A percentile compares a stretch with the other conserved stretches of the same genome.
phyloP scores from a whole-genome alignment of 345 rosid genomes.

The Dimocarpus longan region DNA sequence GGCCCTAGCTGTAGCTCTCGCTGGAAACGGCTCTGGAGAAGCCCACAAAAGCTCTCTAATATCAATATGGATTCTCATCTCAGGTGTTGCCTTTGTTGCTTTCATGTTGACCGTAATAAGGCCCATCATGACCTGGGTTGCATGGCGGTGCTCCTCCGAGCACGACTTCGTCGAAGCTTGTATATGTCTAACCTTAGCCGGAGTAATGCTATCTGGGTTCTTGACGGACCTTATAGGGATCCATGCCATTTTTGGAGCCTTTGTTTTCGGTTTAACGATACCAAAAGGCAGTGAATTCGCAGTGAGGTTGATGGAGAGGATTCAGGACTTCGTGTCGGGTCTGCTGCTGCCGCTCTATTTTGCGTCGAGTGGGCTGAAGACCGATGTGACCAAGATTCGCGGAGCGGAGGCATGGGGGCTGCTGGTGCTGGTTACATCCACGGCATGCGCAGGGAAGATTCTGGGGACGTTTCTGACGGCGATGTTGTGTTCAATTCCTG shows the following conservation, averaged over 20 bases:
- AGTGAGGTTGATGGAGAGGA: slow-evolving; percentile 40
- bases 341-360: slow-evolving; percentile 57
- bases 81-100: slow-evolving; percentile 48
- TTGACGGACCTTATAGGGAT: slow-evolving; percentile 58
- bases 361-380: slow-evolving; percentile 61
- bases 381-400: slow-evolving; percentile 48
- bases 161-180: slow-evolving; percentile 39
- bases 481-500: slow-evolving; percentile 46
- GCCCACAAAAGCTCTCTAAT: slow-evolving; percentile 30
- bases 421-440: slow-evolving; percentile 45
- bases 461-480: slow-evolving; percentile 50
- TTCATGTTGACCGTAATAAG: slow-evolving; percentile 30
- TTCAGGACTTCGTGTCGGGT: slow-evolving; percentile 58
- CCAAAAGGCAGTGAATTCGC: slow-evolving; percentile 52
- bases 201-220: slow-evolving; percentile 55
- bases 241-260: slow-evolving; percentile 59
- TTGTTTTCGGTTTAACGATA: slow-evolving; percentile 51
- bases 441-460: slow-evolving; percentile 58
- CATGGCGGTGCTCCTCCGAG: slow-evolving; percentile 25
- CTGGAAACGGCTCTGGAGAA: slow-evolving; percentile 30
- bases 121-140: slow-evolving; percentile 33
- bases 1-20: slow-evolving; percentile 51
- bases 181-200: slow-evolving; percentile 48
- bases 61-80: slow-evolving; percentile 53
- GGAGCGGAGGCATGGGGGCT: slow-evolving; percentile 54